These are phyloP conservation scores for Suhomyces prunicola DNA, from an alignment of 805 yeast species.

Conservation along the genomic window DNA sequence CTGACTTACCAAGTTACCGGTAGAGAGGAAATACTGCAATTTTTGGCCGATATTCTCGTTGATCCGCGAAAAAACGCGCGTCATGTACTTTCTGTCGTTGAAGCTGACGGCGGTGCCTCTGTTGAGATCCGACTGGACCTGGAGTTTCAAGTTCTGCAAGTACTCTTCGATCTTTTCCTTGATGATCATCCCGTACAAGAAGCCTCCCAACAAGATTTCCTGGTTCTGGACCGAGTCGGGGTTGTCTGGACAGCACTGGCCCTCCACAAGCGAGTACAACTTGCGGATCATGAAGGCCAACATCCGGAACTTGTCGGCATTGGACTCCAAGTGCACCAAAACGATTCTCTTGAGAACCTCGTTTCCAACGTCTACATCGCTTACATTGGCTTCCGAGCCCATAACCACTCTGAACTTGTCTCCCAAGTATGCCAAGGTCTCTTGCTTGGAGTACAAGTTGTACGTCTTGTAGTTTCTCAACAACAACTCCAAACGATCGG, in stretches of 20 bases:
- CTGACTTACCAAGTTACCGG: slow-evolving; percentile 96
- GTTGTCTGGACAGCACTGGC: slow-evolving; percentile 94
- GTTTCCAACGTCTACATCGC: slow-evolving; percentile 88
- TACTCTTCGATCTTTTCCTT: slow-evolving; percentile 97
- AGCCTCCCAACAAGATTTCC: slow-evolving; percentile 92
- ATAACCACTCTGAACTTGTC: slow-evolving; percentile 93
- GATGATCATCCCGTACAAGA: slow-evolving; percentile 92
- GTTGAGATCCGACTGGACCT: slow-evolving; percentile 73
- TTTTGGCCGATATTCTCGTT: slow-evolving; percentile 95
- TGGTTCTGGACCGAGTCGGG: slow-evolving; percentile 99
- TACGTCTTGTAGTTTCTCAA: slow-evolving; percentile 85
- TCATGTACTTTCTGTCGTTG: slow-evolving; percentile 77
- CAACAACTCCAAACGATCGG: slow-evolving; percentile 94
- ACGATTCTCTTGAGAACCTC: slow-evolving; percentile 82
- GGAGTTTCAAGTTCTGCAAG: slow-evolving; percentile 65
- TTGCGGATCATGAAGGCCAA: slow-evolving; percentile 93
- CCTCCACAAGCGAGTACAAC: slow-evolving; percentile 90
- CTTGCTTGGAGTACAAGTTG: slow-evolving; percentile 72
- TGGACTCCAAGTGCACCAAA: slow-evolving; percentile 76
- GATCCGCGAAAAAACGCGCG: slow-evolving; percentile 70
- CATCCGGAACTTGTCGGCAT: slow-evolving; percentile 80
- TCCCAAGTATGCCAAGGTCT: slow-evolving; percentile 91
- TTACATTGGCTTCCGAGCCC: slow-evolving; percentile 80
- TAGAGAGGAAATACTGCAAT: slow-evolving; percentile 88
- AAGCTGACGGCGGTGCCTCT: slow-evolving; percentile 82